These are phyloP conservation scores for Gastrodia elata DNA, from an alignment of 106 monocot genomes.

Conservation along the genomic window DNA sequence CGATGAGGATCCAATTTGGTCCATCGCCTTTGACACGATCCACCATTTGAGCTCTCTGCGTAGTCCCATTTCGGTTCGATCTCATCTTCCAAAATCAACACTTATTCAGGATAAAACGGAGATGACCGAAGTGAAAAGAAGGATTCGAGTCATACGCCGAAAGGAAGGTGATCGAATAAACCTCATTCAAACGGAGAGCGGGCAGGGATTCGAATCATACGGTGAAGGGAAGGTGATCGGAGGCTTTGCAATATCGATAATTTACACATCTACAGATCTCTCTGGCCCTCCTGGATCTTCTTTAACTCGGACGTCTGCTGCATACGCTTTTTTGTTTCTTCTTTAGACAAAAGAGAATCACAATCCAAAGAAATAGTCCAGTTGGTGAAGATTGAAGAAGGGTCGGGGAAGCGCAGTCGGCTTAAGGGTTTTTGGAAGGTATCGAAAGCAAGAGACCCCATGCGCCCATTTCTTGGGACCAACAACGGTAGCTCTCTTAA, in stretches of 20 bases:
- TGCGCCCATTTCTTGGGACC: too few relatives aligned
- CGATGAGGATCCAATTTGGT: slow-evolving; percentile 51
- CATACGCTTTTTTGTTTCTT: not conserved
- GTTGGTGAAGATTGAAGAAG: not conserved
- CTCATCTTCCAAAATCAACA: slow-evolving; percentile 22
- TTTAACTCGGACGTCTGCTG: not conserved
- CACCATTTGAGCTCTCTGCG: slow-evolving; percentile 13
- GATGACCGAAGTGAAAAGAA: not conserved
- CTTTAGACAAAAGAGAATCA: not conserved
- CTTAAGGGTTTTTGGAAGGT: too few relatives aligned
- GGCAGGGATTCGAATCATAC: not conserved
- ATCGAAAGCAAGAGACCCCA: too few relatives aligned
- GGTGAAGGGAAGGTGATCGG: not conserved
- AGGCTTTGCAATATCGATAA: not conserved
- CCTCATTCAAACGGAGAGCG: not conserved
- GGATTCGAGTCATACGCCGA: not conserved
- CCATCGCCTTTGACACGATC: slow-evolving; percentile 26
- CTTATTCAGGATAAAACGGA: not conserved
- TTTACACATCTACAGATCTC: not conserved
- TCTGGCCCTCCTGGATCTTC: not conserved
- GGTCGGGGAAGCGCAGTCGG: too few relatives aligned
- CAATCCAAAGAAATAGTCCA: too few relatives aligned
- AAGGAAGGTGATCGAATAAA: not conserved
- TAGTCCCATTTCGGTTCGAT: slow-evolving; percentile 13
- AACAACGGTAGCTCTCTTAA: too few relatives aligned